Percentiles rank a stretch among this genome's conserved stretches.
Conservation (phyloP, 306 rosid species). For the Prunus padus region DNA sequence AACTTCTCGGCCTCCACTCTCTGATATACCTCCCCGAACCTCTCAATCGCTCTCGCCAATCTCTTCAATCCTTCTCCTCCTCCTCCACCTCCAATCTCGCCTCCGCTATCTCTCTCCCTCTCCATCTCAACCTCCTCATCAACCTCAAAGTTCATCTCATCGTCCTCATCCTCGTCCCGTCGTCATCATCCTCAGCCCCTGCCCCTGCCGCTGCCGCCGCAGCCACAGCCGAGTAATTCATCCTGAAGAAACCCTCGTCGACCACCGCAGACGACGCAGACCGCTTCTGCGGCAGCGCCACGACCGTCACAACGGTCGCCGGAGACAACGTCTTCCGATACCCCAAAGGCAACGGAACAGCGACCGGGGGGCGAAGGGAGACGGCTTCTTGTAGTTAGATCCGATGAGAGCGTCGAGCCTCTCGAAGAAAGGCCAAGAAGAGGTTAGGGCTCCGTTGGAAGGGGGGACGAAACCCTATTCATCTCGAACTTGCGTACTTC, state of each 20-base stretch:
- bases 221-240: slow-evolving; percentile 85
- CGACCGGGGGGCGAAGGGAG: slow-evolving; percentile 57
- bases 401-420: slow-evolving; percentile 69
- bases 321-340: slow-evolving; percentile 46
- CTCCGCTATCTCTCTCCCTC: slow-evolving; percentile 43
- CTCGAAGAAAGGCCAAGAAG: slow-evolving; percentile 79
- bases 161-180: slow-evolving; percentile 47
- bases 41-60: slow-evolving; percentile 82
- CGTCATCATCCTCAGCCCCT: slow-evolving; percentile 60
- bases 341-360: slow-evolving; percentile 57
- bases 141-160: slow-evolving; percentile 20
- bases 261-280: slow-evolving; percentile 29
- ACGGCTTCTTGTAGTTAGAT: slow-evolving; percentile 53
- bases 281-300: slow-evolving; percentile 70
- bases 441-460: slow-evolving; percentile 47
- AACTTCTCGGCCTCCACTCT: slow-evolving; percentile 82
- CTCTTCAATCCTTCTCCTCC: slow-evolving; percentile 68
- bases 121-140: slow-evolving; percentile 53
- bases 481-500: slow-evolving; percentile 92
- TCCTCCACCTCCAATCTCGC: slow-evolving; percentile 38
- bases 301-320: slow-evolving; percentile 30
- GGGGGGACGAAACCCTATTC: slow-evolving; percentile 68
- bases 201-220: slow-evolving; percentile 85
- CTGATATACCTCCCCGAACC: slow-evolving; percentile 76
- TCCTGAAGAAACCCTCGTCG: slow-evolving; percentile 61